phyloP scores from a whole-genome alignment of 306 rosid species.

The Astragalus glycyphyllos region DNA sequence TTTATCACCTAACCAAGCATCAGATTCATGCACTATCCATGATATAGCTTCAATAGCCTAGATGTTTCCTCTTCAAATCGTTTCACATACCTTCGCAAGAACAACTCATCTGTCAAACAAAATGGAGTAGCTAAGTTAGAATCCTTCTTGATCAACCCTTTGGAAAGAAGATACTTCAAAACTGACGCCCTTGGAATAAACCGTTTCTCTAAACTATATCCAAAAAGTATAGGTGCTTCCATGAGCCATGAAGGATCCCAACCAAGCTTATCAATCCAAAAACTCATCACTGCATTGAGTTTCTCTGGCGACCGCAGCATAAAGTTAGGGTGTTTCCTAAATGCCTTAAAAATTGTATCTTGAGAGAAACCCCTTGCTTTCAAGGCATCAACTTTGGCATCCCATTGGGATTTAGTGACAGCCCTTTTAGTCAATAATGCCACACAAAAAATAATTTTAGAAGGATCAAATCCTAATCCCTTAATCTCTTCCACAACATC shows the following conservation, averaged over 20 bases:
- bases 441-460: background rate
- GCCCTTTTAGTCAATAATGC: conserved; percentile 41
- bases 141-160: conserved; percentile 48
- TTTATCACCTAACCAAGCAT: background rate
- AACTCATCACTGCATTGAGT: conserved; percentile 47
- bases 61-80: conserved; percentile 22
- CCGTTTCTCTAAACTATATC: conserved; percentile 53
- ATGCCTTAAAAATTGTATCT: conserved; percentile 42
- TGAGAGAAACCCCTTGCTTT: conserved; percentile 70
- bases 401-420: conserved; percentile 44
- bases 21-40: background rate
- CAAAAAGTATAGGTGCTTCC: background rate
- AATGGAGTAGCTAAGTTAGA: conserved; percentile 30
- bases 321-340: conserved; percentile 44
- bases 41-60: conserved; percentile 27
- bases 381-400: conserved; percentile 51
- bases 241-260: conserved; percentile 37
- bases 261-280: conserved; percentile 52
- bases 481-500: conserved; percentile 42
- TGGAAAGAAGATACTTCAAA: conserved; percentile 39
- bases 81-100: conserved; percentile 45
- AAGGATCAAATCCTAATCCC: conserved; percentile 58
- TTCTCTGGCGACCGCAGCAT: conserved; percentile 53
- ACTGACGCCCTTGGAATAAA: conserved; percentile 51
- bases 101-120: background rate